phyloP scores from a whole-genome alignment of 2,329 filamentous ascomycete genomes.

The Paradendryphiella salina region DNA sequence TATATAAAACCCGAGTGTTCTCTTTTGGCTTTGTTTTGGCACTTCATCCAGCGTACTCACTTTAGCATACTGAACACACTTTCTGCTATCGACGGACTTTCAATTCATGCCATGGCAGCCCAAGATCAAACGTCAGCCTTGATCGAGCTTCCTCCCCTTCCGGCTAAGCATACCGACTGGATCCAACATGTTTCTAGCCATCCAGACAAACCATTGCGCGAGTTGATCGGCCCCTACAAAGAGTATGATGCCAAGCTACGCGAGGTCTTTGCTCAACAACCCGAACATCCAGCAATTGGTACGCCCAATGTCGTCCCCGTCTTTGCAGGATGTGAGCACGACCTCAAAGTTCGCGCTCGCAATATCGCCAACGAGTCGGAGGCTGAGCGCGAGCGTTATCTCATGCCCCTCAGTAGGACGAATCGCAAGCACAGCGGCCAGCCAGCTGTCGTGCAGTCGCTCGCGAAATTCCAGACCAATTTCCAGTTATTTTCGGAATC shows the following conservation, averaged over 20 bases:
- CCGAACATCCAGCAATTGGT: conserved; percentile 60
- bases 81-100: neutral
- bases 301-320: conserved; percentile 68
- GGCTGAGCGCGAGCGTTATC: conserved; percentile 65
- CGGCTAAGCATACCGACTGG: conserved; percentile 49
- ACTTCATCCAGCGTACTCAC: neutral
- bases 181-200: conserved; percentile 60
- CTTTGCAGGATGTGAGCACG: conserved; percentile 59
- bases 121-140: neutral
- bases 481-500: conserved; percentile 83
- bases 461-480: conserved; percentile 75
- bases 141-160: conserved; percentile 44
- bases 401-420: conserved; percentile 67
- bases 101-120: conserved; percentile 17
- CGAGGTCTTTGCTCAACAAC: conserved; percentile 69
- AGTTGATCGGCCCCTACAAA: conserved; percentile 68
- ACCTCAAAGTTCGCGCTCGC: conserved; percentile 66
- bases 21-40: neutral
- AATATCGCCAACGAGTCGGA: conserved; percentile 61
- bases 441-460: conserved; percentile 66
- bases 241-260: conserved; percentile 68
- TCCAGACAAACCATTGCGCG: conserved; percentile 56
- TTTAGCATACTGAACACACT: neutral
- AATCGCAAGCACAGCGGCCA: conserved; percentile 66
- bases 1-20: neutral